Conservation (phyloP, 192 early-diverging fungal species). For the Coemansia sp. region DNA sequence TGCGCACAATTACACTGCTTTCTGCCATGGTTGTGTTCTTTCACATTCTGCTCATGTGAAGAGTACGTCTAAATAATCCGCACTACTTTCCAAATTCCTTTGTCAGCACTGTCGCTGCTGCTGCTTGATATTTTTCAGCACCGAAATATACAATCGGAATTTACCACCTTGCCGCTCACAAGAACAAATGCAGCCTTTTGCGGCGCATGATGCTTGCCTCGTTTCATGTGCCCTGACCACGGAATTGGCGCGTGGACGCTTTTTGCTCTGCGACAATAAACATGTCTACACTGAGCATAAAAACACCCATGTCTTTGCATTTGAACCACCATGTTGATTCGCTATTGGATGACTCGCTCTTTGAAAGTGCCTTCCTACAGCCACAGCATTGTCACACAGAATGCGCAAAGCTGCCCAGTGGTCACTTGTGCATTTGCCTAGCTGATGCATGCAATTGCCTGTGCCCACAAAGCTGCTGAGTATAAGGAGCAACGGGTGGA, state of each 20-base stretch:
- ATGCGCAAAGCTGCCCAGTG: not conserved
- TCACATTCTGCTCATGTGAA: slow-evolving; percentile 1
- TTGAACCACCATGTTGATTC: not conserved
- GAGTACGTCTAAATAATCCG: slow-evolving; percentile 1
- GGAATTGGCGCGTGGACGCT: slow-evolving; percentile 3
- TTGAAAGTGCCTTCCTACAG: not conserved
- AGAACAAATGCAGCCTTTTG: not conserved
- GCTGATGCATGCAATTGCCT: not conserved
- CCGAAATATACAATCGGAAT: slow-evolving; percentile 3
- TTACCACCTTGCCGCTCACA: slow-evolving; percentile 1
- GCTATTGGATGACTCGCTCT: not conserved
- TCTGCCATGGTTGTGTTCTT: not conserved
- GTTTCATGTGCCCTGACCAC: not conserved
- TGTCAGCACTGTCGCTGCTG: not conserved
- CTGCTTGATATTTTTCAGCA: slow-evolving; percentile 1
- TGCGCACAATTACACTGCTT: slow-evolving; percentile 1
- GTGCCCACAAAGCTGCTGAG: not conserved
- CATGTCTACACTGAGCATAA: not conserved
- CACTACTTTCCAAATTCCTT: not conserved
- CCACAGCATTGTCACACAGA: slow-evolving; percentile 1
- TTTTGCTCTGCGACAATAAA: slow-evolving; percentile 3
- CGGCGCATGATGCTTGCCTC: not conserved
- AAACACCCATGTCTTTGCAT: not conserved
- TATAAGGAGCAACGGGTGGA: not conserved
- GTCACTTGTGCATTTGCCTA: not conserved